phyloP scores from a whole-genome alignment of 305 asterid species.

The Fraxinus angustifolia region DNA sequence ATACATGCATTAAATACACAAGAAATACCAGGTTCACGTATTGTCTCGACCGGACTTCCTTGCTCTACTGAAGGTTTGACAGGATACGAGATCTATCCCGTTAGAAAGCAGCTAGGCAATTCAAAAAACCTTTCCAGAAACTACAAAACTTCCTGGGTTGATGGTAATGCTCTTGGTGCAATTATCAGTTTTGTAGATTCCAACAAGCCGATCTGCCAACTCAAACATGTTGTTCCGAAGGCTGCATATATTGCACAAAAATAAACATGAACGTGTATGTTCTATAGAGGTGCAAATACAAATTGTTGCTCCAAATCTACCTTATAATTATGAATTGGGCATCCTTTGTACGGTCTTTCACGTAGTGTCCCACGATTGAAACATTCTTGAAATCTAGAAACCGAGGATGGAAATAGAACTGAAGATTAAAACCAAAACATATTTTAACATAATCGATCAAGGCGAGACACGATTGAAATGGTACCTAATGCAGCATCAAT shows the following conservation, averaged over 20 bases:
- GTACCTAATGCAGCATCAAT: constrained; percentile 93
- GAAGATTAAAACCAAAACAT: constrained; percentile 1
- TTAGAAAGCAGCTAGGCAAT: neutral
- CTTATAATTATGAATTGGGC: constrained; percentile 97
- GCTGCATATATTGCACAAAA: constrained; percentile 37
- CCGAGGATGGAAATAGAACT: neutral
- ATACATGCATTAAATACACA: neutral
- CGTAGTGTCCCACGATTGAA: constrained; percentile 91
- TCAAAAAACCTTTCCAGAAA: constrained; percentile 58
- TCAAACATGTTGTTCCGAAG: constrained; percentile 94
- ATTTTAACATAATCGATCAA: neutral
- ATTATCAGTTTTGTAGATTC: constrained; percentile 87
- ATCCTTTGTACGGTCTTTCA: constrained; percentile 95
- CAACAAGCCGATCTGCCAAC: constrained; percentile 89
- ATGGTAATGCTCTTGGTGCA: constrained; percentile 82
- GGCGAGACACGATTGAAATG: neutral
- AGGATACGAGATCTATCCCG: neutral
- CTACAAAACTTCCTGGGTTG: constrained; percentile 87
- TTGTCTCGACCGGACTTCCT: neutral
- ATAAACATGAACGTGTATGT: neutral
- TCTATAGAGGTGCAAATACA: neutral
- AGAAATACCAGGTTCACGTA: neutral
- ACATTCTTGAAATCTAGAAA: constrained; percentile 83
- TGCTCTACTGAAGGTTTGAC: neutral
- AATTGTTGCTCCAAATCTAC: constrained; percentile 27